These are phyloP conservation scores for Cladobotryum mycophilum DNA, from an alignment of 2,329 filamentous ascomycete species.

Conservation along the genomic window DNA sequence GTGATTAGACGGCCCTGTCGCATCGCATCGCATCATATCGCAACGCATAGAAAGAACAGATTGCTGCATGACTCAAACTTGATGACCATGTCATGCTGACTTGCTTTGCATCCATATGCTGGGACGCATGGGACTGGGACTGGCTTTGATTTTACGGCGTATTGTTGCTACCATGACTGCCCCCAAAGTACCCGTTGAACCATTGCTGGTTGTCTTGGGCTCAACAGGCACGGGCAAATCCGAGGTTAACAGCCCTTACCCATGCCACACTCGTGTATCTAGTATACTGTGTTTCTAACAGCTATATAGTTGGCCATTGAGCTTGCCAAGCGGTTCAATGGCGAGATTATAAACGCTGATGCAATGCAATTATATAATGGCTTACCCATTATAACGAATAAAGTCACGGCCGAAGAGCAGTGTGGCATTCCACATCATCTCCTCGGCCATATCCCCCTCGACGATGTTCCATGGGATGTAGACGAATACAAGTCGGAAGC, in stretches of 20 bases:
- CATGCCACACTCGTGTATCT: background rate
- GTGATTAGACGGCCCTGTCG: background rate
- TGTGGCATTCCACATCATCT: constrained; percentile 82
- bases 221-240: constrained; percentile 93
- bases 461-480: constrained; percentile 78
- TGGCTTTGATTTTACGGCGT: constrained; percentile 20
- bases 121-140: constrained; percentile 15
- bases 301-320: constrained; percentile 77
- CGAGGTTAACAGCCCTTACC: constrained; percentile 51
- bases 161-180: constrained; percentile 36
- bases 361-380: constrained; percentile 97
- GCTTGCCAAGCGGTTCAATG: constrained; percentile 73
- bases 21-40: background rate
- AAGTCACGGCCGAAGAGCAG: constrained; percentile 69
- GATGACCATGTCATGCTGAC: background rate
- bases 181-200: constrained; percentile 38
- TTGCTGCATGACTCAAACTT: background rate
- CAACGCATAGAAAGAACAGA: background rate
- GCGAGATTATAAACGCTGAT: constrained; percentile 94
- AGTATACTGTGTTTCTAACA: background rate
- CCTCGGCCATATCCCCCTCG: constrained; percentile 68
- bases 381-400: constrained; percentile 91
- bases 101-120: constrained; percentile 21
- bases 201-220: constrained; percentile 76
- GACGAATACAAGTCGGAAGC: constrained; percentile 69